Evolutionary conservation across 805 yeast genomes (phyloP), one percentile per base, ranked within the genome.

Genomic region (Scheffersomyces ergatensis): DNA sequence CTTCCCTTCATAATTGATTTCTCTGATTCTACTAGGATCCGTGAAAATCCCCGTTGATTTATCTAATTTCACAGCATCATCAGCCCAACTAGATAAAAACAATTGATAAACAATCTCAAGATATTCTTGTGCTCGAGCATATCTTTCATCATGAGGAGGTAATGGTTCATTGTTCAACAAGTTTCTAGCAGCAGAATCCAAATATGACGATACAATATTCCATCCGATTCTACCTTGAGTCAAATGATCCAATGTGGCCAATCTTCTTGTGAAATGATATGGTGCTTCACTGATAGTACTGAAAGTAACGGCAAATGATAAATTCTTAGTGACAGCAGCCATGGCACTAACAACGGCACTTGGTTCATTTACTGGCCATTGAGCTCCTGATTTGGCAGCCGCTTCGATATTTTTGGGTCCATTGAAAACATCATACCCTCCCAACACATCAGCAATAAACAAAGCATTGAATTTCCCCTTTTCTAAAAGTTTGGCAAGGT

Each of bases 171-270:
- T 64, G 43, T 70, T 67, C 20, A 66, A 43, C 20, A 67, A 47
- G 40, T 70, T 67, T 38, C 66, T 54, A 2, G 73, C 66, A 6
- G 70, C 72, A 43, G 69, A 60, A 27, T 70, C 73, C 33, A 67
- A 55, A 40, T 70, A 70, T 2, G 71, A 62, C 2, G 75, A 61
- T 20, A 72, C 76, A 17, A 72, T 59, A 44, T 72, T 72, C 77
- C 77, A 72, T 11, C 76, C 77, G 32, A 72, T 53, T 47, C 77
- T 58, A 2, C 77, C 77, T 5, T 57, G 54, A n/a, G 70, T 57
- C 14, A 70, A 55, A 39, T 69, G 71, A 44, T 72, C 77, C 29
- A 72, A 49, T 0, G 76, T 68, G 9, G 76, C 72, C 42, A 70
- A 51, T 41, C 76, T 58, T 50, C 76, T 55, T 2, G 72, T 70